These are phyloP conservation scores for Pleurotus pulmonarius DNA, from an alignment of 768 basidiomycete species.

Conservation along the genomic window DNA sequence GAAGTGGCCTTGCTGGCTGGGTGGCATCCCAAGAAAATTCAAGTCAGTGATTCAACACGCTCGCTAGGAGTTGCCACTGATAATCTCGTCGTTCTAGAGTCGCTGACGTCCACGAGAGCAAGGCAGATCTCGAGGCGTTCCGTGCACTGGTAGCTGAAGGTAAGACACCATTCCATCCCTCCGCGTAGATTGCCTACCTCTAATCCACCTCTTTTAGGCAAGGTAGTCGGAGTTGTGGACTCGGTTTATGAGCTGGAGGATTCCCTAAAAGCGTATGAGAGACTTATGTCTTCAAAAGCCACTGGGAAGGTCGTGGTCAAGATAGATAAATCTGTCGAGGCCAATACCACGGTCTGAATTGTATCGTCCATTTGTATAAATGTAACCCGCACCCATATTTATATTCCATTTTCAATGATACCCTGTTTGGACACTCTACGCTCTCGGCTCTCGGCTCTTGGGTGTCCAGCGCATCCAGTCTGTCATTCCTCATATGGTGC, in stretches of 20 bases:
- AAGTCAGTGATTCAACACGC: slow-evolving; percentile 29
- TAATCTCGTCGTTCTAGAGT: slow-evolving; percentile 21
- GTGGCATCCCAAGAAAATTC: slow-evolving; percentile 46
- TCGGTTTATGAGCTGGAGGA: slow-evolving; percentile 57
- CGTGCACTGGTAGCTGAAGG: slow-evolving; percentile 39
- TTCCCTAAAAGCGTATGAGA: slow-evolving; percentile 57
- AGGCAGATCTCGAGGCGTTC: slow-evolving; percentile 31
- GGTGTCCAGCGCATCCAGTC: too few relatives aligned
- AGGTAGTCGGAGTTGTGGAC: slow-evolving; percentile 52
- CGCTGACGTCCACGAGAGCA: slow-evolving; percentile 24
- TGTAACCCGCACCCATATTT: too few relatives aligned
- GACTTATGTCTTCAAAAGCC: slow-evolving; percentile 49
- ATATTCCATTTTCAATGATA: too few relatives aligned
- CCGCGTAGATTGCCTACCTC: slow-evolving; percentile 29
- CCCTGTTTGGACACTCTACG: too few relatives aligned
- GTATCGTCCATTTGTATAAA: too few relatives aligned
- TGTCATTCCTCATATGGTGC: too few relatives aligned
- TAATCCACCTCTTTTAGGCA: not conserved
- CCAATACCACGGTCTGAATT: too few relatives aligned
- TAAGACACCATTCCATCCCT: slow-evolving; percentile 13
- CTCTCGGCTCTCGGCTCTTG: too few relatives aligned
- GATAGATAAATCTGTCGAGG: slow-evolving; percentile 19
- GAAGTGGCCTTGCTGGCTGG: slow-evolving; percentile 44
- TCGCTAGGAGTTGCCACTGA: not conserved
- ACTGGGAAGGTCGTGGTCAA: slow-evolving; percentile 67